Percentiles rank a stretch among this genome's conserved stretches.
Evolutionary conservation across 495 filamentous ascomycete species (phyloP).

Genomic region (Xylaria sp.): DNA sequence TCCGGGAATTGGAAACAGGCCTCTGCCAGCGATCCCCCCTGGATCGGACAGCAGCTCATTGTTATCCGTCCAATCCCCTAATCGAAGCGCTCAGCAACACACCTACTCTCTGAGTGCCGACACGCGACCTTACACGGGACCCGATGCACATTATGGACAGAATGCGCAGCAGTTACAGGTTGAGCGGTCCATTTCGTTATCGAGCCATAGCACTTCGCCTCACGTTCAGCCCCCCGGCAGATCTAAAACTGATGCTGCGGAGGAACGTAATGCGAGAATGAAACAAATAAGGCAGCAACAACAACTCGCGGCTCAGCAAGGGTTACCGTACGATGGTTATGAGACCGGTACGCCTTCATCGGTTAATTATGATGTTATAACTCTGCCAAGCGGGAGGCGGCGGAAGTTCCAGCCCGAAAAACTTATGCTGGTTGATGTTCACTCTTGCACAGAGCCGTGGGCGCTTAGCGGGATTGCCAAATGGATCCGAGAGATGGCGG

Average conservation of each 20-base stretch:
- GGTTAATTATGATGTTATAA: conserved; percentile 70
- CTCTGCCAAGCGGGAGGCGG: conserved; percentile 70
- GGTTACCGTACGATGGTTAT: conserved; percentile 56
- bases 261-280: conserved; percentile 61
- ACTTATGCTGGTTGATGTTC: conserved; percentile 82
- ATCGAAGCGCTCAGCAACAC: conserved; percentile 44
- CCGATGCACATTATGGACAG: conserved; percentile 47
- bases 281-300: conserved; percentile 65
- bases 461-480: conserved; percentile 84
- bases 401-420: conserved; percentile 89
- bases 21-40: conserved; percentile 81
- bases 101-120: conserved; percentile 51
- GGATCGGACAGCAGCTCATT: conserved; percentile 51
- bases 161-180: conserved; percentile 59
- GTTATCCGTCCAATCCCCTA: conserved; percentile 45
- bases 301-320: conserved; percentile 53
- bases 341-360: conserved; percentile 60
- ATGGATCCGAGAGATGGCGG: conserved; percentile 88
- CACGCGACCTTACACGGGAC: conserved; percentile 42
- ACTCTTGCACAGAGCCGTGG: conserved; percentile 89
- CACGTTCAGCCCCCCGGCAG: conserved; percentile 81
- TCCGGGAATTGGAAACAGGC: conserved; percentile 74
- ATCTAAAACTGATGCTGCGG: conserved; percentile 93
- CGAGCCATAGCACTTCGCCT: conserved; percentile 80
- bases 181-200: conserved; percentile 85